Percentiles rank a stretch among this genome's conserved stretches.
These are phyloP conservation scores for Debaryomyces prosopidis DNA, from an alignment of 805 yeast species.

Conservation along the genomic window DNA sequence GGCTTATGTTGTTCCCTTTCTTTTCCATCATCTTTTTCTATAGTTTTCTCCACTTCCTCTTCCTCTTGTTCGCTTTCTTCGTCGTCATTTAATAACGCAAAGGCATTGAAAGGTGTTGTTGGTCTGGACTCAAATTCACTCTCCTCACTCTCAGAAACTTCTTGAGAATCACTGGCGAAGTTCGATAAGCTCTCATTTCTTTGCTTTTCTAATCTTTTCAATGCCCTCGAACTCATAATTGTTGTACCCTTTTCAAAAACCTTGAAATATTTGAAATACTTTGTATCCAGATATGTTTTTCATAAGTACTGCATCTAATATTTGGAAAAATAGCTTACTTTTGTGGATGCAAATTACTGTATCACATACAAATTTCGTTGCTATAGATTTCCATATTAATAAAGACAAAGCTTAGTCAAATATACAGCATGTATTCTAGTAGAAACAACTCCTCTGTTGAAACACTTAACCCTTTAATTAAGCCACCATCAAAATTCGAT, in stretches of 20 bases:
- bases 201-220: slow-evolving; percentile 43
- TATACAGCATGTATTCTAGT: not conserved
- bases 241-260: not conserved
- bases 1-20: not conserved
- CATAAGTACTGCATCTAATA: no score
- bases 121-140: slow-evolving; percentile 13
- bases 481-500: not conserved
- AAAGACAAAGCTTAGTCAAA: not conserved
- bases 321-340: not conserved
- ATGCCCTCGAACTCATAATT: slow-evolving; percentile 52
- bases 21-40: not conserved
- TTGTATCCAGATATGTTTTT: no score
- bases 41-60: slow-evolving; percentile 4
- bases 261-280: no score
- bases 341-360: slow-evolving; percentile 17
- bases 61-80: slow-evolving; percentile 26
- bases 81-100: slow-evolving; percentile 41
- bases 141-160: slow-evolving; percentile 12
- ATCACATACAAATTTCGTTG: no score
- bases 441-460: not conserved
- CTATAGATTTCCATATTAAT: no score
- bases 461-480: not conserved
- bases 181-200: slow-evolving; percentile 13
- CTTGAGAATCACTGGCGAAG: not conserved
- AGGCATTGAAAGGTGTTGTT: slow-evolving; percentile 38